Evolutionary conservation across 768 basidiomycete species (phyloP).

Genomic region (Russula compacta): DNA sequence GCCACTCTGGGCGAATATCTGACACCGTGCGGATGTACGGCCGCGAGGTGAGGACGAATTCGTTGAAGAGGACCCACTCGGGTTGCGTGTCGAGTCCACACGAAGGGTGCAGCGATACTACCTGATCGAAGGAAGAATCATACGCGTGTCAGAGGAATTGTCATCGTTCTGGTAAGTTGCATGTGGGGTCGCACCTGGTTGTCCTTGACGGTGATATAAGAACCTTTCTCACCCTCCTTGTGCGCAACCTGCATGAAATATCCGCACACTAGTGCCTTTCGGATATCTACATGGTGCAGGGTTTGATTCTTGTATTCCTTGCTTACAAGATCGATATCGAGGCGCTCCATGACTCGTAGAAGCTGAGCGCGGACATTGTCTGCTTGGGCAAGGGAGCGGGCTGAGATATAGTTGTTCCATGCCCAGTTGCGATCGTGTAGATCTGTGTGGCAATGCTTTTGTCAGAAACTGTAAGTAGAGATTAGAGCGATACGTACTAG

Average conservation of each 20-base stretch:
- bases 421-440: conserved; percentile 76
- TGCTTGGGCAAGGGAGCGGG: conserved; percentile 76
- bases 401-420: conserved; percentile 82
- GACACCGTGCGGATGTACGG: conserved; percentile 89
- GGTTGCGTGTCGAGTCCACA: conserved; percentile 83
- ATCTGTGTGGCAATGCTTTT: background rate
- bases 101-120: conserved; percentile 74
- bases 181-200: conserved; percentile 55
- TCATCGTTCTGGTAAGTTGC: background rate
- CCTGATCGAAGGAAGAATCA: conserved; percentile 27
- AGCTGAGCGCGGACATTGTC: conserved; percentile 91
- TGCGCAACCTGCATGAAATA: conserved; percentile 99
- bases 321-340: conserved; percentile 68
- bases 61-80: conserved; percentile 90
- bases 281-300: conserved; percentile 56
- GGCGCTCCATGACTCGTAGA: conserved; percentile 84
- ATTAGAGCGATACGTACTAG: conserved; percentile 41
- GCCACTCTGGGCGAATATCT: conserved; percentile 79
- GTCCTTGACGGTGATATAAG: conserved; percentile 90
- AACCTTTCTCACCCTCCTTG: conserved; percentile 83
- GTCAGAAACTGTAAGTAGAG: background rate
- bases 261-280: conserved; percentile 79
- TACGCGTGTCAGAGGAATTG: background rate
- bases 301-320: conserved; percentile 46
- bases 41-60: conserved; percentile 86